Base-by-base conservation (phyloP, 2,329 filamentous ascomycete genomes). In the Sporothrix pallida region DNA sequence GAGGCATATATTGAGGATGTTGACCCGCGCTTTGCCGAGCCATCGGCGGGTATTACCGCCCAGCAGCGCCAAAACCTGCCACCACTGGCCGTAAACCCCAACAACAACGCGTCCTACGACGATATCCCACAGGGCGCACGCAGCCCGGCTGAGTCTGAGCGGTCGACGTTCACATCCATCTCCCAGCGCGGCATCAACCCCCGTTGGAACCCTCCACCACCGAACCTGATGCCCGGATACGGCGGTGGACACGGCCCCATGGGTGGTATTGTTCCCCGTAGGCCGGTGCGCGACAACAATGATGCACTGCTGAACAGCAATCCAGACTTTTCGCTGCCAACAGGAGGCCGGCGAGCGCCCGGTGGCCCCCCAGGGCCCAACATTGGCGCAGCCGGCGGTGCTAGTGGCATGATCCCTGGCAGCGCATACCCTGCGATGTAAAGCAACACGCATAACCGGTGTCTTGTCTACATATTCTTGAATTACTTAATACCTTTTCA, bases 171-270 rank as follows among this genome's bases (percentile, higher is more conserved):
- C 82, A 98, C 95, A 1, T 96, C 93, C 12, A 92, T 98, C 63
- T 95, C 92, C 0, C 94, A 98, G 82, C 89, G 95, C 48, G 92
- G 93, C 0, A 85, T 98, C 72, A 98, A 98, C 81, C 95, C 95
- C 7, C 90, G 91, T 75, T 98, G 95, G 95, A 89, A 92, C 75
- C 89, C 88, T 2, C 84, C 86, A 44, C 83, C 86, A 62, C 82
- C 82, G 17, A 72, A 44, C 23, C 81, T 84, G 52, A 80, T 83
- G 77, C 83, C 82, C 71, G 83, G 83, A 9, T 84, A 82, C 77
- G 84, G 78, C 77, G 13, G 46, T 4, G 75, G 75, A 10, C 72
- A 72, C 3, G 17, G 31, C 9, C 15, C 77, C 68, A 92, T 90
- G 89, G 87, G 88, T 73, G 87, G 87, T 58, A 77, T 44, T 37